phyloP scores from a whole-genome alignment of 305 asterid species.

The Coffea humblotiana region DNA sequence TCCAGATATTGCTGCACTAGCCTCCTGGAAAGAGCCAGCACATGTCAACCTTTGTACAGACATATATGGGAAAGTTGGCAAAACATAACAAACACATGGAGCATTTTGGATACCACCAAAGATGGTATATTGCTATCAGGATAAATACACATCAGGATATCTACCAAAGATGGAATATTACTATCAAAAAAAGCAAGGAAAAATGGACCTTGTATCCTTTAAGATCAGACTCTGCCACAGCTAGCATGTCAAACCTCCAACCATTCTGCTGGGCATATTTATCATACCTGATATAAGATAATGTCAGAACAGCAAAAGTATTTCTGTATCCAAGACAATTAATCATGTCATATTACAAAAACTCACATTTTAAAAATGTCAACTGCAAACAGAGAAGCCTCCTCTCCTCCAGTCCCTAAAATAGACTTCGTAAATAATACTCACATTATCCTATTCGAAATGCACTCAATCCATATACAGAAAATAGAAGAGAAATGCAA shows the following conservation, averaged over 20 bases:
- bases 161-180: background rate
- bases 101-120: background rate
- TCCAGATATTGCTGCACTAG: slow-evolving; percentile 90
- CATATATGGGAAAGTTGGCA: background rate
- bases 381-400: slow-evolving; percentile 96
- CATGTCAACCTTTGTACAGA: background rate
- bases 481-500: background rate
- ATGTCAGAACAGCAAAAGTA: slow-evolving; percentile 19
- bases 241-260: slow-evolving; percentile 89
- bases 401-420: slow-evolving; percentile 92
- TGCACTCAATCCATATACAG: background rate
- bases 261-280: slow-evolving; percentile 72
- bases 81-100: background rate
- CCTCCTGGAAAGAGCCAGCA: slow-evolving; percentile 53
- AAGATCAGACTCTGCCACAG: slow-evolving; percentile 65
- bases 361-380: slow-evolving; percentile 84
- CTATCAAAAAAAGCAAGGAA: slow-evolving; percentile 4
- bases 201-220: slow-evolving; percentile 83
- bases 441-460: background rate
- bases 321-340: slow-evolving; percentile 26
- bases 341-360: slow-evolving; percentile 3
- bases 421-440: slow-evolving; percentile 23
- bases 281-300: slow-evolving; percentile 66
- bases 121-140: background rate
- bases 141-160: background rate